phyloP scores from a whole-genome alignment of 192 early-diverging fungal species.

The Entomortierella lignicola region DNA sequence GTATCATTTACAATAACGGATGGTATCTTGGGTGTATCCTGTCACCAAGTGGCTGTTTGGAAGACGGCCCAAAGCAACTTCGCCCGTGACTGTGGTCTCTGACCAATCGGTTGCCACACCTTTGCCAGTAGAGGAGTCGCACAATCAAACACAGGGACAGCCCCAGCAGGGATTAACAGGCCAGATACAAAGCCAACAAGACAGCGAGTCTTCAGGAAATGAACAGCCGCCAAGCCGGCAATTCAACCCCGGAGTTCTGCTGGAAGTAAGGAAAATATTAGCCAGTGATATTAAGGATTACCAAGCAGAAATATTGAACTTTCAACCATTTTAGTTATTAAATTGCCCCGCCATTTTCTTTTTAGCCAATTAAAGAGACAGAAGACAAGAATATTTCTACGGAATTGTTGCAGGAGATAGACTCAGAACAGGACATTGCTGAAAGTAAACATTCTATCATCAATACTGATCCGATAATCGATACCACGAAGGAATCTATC shows the following conservation, averaged over 20 bases:
- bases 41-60: conserved; percentile 34
- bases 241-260: neutral
- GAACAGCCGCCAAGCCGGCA: neutral
- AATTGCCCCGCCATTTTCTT: neutral
- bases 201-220: too few relatives aligned
- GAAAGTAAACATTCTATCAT: too few relatives aligned
- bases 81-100: neutral
- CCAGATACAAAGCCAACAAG: too few relatives aligned
- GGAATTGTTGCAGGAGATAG: too few relatives aligned
- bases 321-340: neutral
- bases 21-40: conserved; percentile 35
- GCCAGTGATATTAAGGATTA: neutral
- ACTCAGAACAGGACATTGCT: too few relatives aligned
- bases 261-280: neutral
- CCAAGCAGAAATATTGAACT: conserved; percentile 1
- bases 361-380: neutral
- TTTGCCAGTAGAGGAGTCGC: neutral
- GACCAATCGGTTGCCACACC: neutral
- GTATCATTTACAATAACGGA: too few relatives aligned
- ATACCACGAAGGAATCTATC: too few relatives aligned
- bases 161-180: neutral
- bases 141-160: neutral
- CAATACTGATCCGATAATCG: too few relatives aligned
- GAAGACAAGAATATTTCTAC: too few relatives aligned
- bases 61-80: neutral